Percentiles rank a stretch among this genome's conserved stretches.
These are phyloP conservation scores for Miscanthus lutarioriparius DNA, from an alignment of 176 grass and related monocot species.

Conservation along the genomic window DNA sequence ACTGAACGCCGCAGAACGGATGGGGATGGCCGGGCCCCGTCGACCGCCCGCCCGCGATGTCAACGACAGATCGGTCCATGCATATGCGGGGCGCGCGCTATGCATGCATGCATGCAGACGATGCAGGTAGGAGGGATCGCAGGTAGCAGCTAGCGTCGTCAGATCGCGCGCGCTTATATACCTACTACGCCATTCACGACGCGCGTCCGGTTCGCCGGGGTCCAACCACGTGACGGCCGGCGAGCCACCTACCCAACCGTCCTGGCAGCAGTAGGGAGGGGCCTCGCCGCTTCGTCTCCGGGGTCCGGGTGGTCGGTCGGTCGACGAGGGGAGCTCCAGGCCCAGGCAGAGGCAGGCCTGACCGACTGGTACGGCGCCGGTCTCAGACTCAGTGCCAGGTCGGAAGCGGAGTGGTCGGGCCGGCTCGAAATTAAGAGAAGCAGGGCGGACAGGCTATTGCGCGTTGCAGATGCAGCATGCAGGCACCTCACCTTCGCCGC, in stretches of 20 bases:
- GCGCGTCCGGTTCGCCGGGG: neutral
- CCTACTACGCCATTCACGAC: neutral
- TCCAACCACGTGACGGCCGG: constrained; percentile 24
- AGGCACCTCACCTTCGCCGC: neutral
- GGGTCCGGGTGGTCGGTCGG: constrained; percentile 6
- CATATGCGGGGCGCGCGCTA: neutral
- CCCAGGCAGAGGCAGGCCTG: neutral
- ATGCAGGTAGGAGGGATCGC: neutral
- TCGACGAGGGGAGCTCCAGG: no score
- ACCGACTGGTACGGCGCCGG: neutral
- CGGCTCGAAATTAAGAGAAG: neutral
- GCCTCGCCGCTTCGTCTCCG: neutral
- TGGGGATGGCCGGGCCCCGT: no score
- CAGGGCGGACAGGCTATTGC: neutral
- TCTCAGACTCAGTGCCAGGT: neutral
- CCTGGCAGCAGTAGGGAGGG: neutral
- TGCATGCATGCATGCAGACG: neutral
- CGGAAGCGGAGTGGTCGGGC: no score
- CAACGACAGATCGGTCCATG: neutral
- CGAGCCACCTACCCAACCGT: neutral
- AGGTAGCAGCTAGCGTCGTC: neutral
- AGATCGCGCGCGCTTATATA: neutral
- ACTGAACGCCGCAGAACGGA: neutral
- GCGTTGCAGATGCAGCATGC: neutral
- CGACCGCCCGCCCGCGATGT: neutral